Evolutionary conservation across 768 basidiomycete species (phyloP), one percentile per base, ranked within the genome.

Genomic region (Lactarius quietus): DNA sequence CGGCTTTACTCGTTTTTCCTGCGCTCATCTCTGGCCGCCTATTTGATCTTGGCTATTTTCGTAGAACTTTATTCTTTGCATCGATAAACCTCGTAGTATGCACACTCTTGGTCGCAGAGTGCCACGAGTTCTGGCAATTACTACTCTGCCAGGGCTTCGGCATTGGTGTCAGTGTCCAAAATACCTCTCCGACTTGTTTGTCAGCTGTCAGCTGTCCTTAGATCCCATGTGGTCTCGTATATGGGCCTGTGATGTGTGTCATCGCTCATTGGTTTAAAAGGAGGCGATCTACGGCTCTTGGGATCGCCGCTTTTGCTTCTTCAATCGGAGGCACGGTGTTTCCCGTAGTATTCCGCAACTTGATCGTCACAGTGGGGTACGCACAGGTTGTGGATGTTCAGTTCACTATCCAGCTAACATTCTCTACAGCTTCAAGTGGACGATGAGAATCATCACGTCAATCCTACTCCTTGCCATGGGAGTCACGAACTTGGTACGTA

Each of bases 101-200:
- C 33, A 87, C 86, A 0, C 84, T 92, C 70, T 77, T 92, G n/a
- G 77, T 82, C 7, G 88, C 88, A 0, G 78, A 92, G 76, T 92
- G 90, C 71, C 87, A 77, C 17, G 66, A 80, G 63, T 92, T 86
- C 70, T 92, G 90, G 91, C 88, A 92, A 7, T 88, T 92, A 69
- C 71, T 92, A 29, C 79, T 92, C 0, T 90, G 84, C 65, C 90
- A 92, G 73, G 90, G 90, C 0, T 70, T 92, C 43, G 82, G 81
- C 0, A 74, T 85, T 18, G 90, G 90, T 26, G 84, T 89, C 64
- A 65, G 86, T 76, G 7, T 28, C 68, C 12, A 28, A 7, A 33
- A 43, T 43, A 0, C 4, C 9, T 38, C 15, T 29, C 48, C 5
- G 33, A 57, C 28, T 3, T 43, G 41, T 8, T 43, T 15, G 0